A percentile compares a stretch with the other conserved stretches of the same genome.
Evolutionary conservation across 2,329 filamentous ascomycete species (phyloP).

Genomic region (Sphaerulina vaccinii): DNA sequence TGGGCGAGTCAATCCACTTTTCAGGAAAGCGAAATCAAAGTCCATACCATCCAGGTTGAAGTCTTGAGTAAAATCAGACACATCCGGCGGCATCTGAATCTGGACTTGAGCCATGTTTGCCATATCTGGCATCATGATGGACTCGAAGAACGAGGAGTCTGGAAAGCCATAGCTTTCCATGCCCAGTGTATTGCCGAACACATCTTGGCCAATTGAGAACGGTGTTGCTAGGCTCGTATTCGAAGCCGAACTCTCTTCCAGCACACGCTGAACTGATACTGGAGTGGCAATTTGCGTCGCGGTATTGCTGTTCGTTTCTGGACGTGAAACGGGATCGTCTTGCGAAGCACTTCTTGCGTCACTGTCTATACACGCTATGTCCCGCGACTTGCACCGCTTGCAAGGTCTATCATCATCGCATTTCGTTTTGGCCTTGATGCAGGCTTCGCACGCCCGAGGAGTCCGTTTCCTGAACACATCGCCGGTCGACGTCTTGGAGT

Average conservation of each 20-base stretch:
- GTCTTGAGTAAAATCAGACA: constrained; percentile 31
- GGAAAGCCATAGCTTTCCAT: constrained; percentile 23
- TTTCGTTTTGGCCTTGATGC: constrained; percentile 30
- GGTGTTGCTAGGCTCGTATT: neutral
- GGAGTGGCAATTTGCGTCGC: constrained; percentile 12
- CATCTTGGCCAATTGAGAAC: constrained; percentile 1
- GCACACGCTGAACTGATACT: constrained; percentile 3
- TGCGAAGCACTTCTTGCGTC: constrained; percentile 20
- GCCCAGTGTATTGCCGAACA: constrained; percentile 1
- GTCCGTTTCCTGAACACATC: constrained; percentile 28
- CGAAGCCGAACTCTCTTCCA: neutral
- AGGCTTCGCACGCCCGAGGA: constrained; percentile 28
- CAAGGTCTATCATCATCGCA: constrained; percentile 31
- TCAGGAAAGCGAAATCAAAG: constrained; percentile 31
- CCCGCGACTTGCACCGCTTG: constrained; percentile 27
- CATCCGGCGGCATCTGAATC: constrained; percentile 23
- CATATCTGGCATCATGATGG: constrained; percentile 31
- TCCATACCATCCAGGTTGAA: constrained; percentile 25
- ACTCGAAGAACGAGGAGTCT: constrained; percentile 35
- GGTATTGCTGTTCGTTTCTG: neutral
- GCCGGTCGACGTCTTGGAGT: constrained; percentile 23
- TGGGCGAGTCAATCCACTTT: constrained; percentile 25
- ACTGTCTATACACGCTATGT: constrained; percentile 26
- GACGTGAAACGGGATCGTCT: constrained; percentile 2
- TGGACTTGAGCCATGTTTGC: constrained; percentile 4